Evolutionary conservation across 192 early-diverging fungal genomes (phyloP), one percentile per base, ranked within the genome.

Genomic region (Backusella westeae): DNA sequence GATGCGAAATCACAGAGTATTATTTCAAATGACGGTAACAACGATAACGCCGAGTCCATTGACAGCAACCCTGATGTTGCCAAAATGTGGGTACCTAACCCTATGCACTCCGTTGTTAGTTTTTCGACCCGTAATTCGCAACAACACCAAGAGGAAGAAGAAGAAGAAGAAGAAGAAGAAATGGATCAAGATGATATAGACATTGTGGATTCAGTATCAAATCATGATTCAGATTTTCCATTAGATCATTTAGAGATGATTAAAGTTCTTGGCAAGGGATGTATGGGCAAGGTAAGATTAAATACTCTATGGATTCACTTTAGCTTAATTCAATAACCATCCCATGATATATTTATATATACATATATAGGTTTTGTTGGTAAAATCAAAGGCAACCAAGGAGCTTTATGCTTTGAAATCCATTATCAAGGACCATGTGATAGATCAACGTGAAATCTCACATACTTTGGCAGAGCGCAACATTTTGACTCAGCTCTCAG

Each of bases 391-490:
- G 52, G 78, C 69, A 66, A 78, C 78, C 17, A 80, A 82, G 29
- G 84, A 83, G 66, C 46, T 86, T 23, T 87, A 81, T 77, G 88
- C 88, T 2, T 71, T 89, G 10, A 89, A 89, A 59, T 82, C 83
- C 6, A 89, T 89, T 36, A 81, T 84, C 34, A 89, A 89, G 41
- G 82, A 87, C 76, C 85, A 79, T 78, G 90, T 95, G 52, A 83
- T 96, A 32, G 85, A 94, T 73, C 83, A 87, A 35, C 90, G 96
- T 72, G 91, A 91, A 68, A 90, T 92, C 34, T 84, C 89, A 15
- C 91, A 96, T 76, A 97, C 95, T 1, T 86, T 86, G 75, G 92
- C 90, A 52, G 97, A 98, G 80, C 88, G 96, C 32, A 85, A 90
- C 39, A 95, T 98, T 67, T 86, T 98, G 1, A 81, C 84, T 34